Conservation (phyloP, 495 filamentous ascomycete species). For the Aspergillus affinis region DNA sequence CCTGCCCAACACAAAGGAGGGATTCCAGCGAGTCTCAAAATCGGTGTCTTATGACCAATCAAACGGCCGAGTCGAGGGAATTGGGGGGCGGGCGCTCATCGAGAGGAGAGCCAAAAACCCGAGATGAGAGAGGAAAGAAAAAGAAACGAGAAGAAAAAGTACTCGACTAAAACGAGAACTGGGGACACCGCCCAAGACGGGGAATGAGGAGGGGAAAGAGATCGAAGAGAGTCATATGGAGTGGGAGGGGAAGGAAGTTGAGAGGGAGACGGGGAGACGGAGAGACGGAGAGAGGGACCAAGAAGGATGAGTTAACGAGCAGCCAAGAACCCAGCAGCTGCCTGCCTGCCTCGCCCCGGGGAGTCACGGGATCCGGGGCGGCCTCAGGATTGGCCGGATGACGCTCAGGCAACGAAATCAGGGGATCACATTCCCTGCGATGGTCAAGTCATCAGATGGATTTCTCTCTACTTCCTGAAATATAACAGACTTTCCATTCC, state of each 20-base stretch:
- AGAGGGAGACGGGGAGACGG: background rate
- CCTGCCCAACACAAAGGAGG: slow-evolving; percentile 11
- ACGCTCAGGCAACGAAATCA: slow-evolving; percentile 18
- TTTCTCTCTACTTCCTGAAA: background rate
- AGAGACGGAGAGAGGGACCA: slow-evolving; percentile 1
- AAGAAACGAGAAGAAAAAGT: background rate
- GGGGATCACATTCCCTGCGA: slow-evolving; percentile 2
- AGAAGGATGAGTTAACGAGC: slow-evolving; percentile 2
- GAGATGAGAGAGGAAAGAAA: background rate
- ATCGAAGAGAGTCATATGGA: background rate
- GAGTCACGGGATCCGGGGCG: slow-evolving; percentile 16
- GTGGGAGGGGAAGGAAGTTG: slow-evolving; percentile 10
- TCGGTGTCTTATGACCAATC: slow-evolving; percentile 35
- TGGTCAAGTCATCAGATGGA: background rate
- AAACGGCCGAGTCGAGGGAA: slow-evolving; percentile 34
- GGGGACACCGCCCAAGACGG: background rate
- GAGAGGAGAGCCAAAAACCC: slow-evolving; percentile 26
- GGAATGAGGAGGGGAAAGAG: background rate
- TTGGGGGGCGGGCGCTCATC: slow-evolving; percentile 35
- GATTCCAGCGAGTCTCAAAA: background rate
- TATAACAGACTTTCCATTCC: too few relatives aligned
- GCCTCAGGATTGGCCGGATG: background rate
- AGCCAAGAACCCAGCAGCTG: background rate
- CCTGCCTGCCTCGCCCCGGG: slow-evolving; percentile 12
- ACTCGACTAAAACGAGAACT: background rate